These are phyloP conservation scores for Thielaviopsis musarum DNA, from an alignment of 2,329 filamentous ascomycete species.

Conservation along the genomic window DNA sequence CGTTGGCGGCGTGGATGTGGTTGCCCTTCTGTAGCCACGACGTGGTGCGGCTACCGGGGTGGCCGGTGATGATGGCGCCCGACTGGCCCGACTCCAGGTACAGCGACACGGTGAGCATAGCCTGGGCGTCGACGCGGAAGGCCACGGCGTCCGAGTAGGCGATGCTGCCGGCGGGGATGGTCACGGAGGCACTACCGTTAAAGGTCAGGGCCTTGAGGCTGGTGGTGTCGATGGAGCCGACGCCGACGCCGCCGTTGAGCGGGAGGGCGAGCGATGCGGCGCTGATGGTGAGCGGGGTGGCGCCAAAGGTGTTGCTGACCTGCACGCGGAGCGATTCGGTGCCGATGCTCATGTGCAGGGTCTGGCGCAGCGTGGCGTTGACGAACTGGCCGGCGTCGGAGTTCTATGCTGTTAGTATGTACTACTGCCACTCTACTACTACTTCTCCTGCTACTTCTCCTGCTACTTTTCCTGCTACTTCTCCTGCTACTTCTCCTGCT, in stretches of 20 bases:
- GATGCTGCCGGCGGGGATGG: conserved; percentile 37
- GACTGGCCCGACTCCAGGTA: conserved; percentile 40
- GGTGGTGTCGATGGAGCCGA: conserved; percentile 31
- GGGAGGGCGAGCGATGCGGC: conserved; percentile 41
- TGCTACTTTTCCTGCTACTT: too few species aligned
- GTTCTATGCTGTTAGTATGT: background rate
- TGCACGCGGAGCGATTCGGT: conserved; percentile 41
- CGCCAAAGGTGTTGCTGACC: conserved; percentile 49
- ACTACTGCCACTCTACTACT: background rate
- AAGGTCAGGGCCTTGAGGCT: conserved; percentile 41
- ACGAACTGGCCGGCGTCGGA: conserved; percentile 30
- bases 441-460: too few species aligned
- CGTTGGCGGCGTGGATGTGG: conserved; percentile 29
- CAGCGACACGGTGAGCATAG: conserved; percentile 39
- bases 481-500: too few species aligned
- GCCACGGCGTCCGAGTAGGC: conserved; percentile 45
- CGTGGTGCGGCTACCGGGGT: conserved; percentile 47
- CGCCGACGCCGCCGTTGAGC: conserved; percentile 33
- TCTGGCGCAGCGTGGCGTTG: conserved; percentile 50
- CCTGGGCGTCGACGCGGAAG: conserved; percentile 31
- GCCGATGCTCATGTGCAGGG: conserved; percentile 40
- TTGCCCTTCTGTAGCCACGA: conserved; percentile 44
- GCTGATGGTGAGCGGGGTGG: conserved; percentile 41
- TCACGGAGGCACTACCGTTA: conserved; percentile 31
- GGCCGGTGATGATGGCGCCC: conserved; percentile 40